Percentiles rank a stretch among this genome's conserved stretches.
phyloP scores from a whole-genome alignment of 305 asterid genomes.

The Striga hermonthica region DNA sequence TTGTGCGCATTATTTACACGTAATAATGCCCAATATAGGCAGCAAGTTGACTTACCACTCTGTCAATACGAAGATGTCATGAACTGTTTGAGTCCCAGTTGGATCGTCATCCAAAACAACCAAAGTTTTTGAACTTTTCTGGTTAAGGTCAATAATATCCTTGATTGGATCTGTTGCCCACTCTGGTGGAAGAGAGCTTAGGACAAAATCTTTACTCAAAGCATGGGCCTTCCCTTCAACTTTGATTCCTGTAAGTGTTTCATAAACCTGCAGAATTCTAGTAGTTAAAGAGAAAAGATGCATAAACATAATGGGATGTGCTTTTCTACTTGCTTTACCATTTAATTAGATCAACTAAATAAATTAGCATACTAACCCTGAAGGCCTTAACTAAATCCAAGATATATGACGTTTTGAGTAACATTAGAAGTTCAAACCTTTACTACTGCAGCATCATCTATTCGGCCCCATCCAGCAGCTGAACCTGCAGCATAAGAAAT shows the following conservation, averaged over 20 bases:
- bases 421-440: slow-evolving; percentile 56
- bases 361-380: slow-evolving; percentile 16
- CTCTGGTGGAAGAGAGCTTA: slow-evolving; percentile 80
- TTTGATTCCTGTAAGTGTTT: slow-evolving; percentile 86
- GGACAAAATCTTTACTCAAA: slow-evolving; percentile 60
- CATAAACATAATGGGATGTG: slow-evolving; percentile 11
- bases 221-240: slow-evolving; percentile 78
- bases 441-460: slow-evolving; percentile 93
- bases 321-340: slow-evolving; percentile 16
- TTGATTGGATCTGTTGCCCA: slow-evolving; percentile 72
- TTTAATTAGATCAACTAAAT: slow-evolving; percentile 18
- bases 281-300: slow-evolving; percentile 27
- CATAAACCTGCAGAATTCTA: slow-evolving; percentile 66
- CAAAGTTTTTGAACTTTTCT: slow-evolving; percentile 63
- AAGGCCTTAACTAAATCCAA: slow-evolving; percentile 4
- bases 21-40: slow-evolving; percentile 18
- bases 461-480: slow-evolving; percentile 98
- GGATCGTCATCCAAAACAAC: slow-evolving; percentile 99
- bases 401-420: slow-evolving; percentile 20
- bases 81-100: slow-evolving; percentile 99
- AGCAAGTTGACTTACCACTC: slow-evolving; percentile 68
- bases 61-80: slow-evolving; percentile 83
- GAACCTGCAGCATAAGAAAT: slow-evolving; percentile 62
- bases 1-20: slow-evolving; percentile 3
- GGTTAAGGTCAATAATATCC: slow-evolving; percentile 59